A percentile compares a stretch with the other conserved stretches of the same genome.
Evolutionary conservation across 192 early-diverging fungal genomes (phyloP).

Genomic region (Coemansia sp.): DNA sequence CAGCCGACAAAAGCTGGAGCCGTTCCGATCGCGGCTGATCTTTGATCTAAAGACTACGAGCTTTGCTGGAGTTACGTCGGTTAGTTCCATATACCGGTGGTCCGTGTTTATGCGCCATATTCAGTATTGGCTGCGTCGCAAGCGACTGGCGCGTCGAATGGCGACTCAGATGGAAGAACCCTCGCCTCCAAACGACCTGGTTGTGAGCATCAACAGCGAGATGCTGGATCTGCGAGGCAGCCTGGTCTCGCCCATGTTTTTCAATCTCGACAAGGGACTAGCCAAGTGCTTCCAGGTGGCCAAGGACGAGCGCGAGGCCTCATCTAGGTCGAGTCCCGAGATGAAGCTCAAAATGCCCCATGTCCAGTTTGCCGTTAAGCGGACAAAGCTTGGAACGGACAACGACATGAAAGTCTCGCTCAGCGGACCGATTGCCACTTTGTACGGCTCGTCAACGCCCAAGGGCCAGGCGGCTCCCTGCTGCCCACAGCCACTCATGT

Average conservation of each 20-base stretch:
- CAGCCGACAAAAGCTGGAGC: constrained; percentile 27
- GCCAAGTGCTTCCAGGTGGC: constrained; percentile 16
- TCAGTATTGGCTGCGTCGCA: constrained; percentile 50
- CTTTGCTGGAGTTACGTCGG: constrained; percentile 28
- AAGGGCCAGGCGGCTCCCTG: constrained; percentile 22
- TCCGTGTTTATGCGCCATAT: constrained; percentile 53
- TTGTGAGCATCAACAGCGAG: constrained; percentile 40
- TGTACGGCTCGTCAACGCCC: constrained; percentile 47
- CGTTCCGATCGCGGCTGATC: constrained; percentile 33
- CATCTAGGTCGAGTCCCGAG: constrained; percentile 21
- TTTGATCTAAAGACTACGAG: constrained; percentile 34
- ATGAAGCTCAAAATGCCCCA: constrained; percentile 46
- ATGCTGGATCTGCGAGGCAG: constrained; percentile 42
- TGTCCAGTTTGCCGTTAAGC: constrained; percentile 25
- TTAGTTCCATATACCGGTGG: constrained; percentile 53
- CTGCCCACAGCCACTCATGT: constrained; percentile 41
- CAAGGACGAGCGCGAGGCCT: background rate
- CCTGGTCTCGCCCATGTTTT: constrained; percentile 43
- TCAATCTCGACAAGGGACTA: constrained; percentile 28
- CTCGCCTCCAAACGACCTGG: constrained; percentile 35
- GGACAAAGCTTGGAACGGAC: constrained; percentile 26
- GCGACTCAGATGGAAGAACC: constrained; percentile 27
- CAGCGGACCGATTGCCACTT: constrained; percentile 35
- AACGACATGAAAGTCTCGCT: constrained; percentile 29
- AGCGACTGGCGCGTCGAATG: constrained; percentile 45